These are phyloP conservation scores for Cytidiella melzeri DNA, from an alignment of 768 basidiomycete species.

Conservation along the genomic window DNA sequence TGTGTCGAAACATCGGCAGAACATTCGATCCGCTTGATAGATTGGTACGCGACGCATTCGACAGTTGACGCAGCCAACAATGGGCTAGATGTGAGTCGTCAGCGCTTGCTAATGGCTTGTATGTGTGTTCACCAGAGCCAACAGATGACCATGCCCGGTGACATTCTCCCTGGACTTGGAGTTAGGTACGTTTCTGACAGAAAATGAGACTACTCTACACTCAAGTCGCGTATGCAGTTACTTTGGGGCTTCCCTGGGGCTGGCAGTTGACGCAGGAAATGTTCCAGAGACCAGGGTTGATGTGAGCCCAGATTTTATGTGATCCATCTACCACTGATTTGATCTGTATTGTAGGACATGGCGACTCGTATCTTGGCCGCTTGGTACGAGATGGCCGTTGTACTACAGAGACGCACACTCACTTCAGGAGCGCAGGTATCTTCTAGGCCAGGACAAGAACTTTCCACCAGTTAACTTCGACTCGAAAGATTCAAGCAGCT, in stretches of 20 bases:
- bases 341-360: slow-evolving; percentile 38
- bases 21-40: no score
- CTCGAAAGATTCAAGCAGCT: slow-evolving; percentile 31
- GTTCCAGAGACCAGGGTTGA: slow-evolving; percentile 56
- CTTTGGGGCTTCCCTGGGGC: slow-evolving; percentile 55
- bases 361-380: slow-evolving; percentile 65
- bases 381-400: slow-evolving; percentile 28
- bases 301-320: slow-evolving; percentile 29
- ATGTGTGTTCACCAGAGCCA: background rate
- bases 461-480: slow-evolving; percentile 61
- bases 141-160: slow-evolving; percentile 74
- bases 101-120: background rate
- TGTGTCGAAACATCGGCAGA: no score
- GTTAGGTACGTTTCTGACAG: background rate
- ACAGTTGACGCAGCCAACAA: slow-evolving; percentile 47
- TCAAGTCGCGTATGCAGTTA: slow-evolving; percentile 29
- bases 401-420: slow-evolving; percentile 5
- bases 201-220: background rate
- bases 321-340: slow-evolving; percentile 30
- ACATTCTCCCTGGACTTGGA: slow-evolving; percentile 16
- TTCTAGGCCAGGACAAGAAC: slow-evolving; percentile 43
- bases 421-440: slow-evolving; percentile 31
- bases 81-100: slow-evolving; percentile 55
- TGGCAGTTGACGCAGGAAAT: slow-evolving; percentile 52
- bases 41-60: slow-evolving; percentile 65